Base-by-base conservation (phyloP, 2,329 filamentous ascomycete species). In the Dactylellina sp. region DNA sequence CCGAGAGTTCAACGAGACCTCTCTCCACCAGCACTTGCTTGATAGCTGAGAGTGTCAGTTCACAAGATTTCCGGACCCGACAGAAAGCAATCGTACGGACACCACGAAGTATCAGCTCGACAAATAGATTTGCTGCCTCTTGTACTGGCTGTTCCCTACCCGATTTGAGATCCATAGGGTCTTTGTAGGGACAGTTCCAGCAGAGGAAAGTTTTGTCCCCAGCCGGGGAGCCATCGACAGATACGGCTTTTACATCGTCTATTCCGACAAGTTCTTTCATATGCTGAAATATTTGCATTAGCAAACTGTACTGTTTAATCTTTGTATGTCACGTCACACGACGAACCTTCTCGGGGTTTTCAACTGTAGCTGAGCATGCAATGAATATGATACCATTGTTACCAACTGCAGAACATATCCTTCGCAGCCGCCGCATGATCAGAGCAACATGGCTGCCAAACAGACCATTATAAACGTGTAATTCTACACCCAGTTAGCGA, bases 151-250 rank as follows among this genome's bases (percentile, higher is more conserved):
- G 92, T 12, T 91, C 92, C 68, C 95, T 88, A 0, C 95, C 94
- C 78, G 92, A 96, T 0, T 90, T 88, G 7, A 93, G 91, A 81
- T 98, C 94, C 0, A 85, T 86, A 0, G 94, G 92, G 77, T 97
- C 94, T 80, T 93, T 96, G 81, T 88, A 97, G 0, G 95, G 95
- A 0, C 94, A 97, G 78, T 99, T 98, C 95, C 95, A 99, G 81
- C 93, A 98, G 5, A 99, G 80, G 68, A 98, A 98, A 79, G 98
- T 94, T 80, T 98, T 98, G 20, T 92, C 86, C 0, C 94, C 92
- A 4, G 92, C 92, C 0, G 95, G 95, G 0, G 93, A 97, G 0
- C 95, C 95, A 79, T 99, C 95, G 78, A 91, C 93, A 79, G 97
- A 93, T 0, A 94, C 90, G 47, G 98, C 81, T 68, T 86, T 88